Evolutionary conservation across 345 rosid genomes (phyloP), one percentile per base, ranked within the genome.

Genomic region (Turnera subulata): DNA sequence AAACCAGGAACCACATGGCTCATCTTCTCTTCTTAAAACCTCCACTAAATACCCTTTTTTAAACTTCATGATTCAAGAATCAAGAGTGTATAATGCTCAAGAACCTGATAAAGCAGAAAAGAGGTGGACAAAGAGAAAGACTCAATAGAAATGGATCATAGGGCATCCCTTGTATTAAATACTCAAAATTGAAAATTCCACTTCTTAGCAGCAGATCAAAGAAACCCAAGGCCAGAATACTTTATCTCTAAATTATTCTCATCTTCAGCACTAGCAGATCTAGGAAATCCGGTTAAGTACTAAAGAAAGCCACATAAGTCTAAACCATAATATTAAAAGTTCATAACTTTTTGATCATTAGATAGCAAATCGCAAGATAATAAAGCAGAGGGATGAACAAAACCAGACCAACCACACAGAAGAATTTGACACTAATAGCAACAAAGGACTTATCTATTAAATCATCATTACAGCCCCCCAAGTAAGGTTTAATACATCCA

Each of bases 1-100:
- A 74, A 70, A 78, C 82, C 74, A 78, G 23, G 74, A 67, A 25
- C 72, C 74, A 40, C 64, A 38, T 6, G 67, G 61, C 50, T 65
- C 74, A 15, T 61, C 38, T 37, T 67, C 76, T 62, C 74, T 68
- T 57, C 73, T 67, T 40, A 64, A 24, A 25, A 68, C 76, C 67
- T 77, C 82, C 39, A 71, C 74, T 20, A 45, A 24, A 13, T 67
- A 52, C 50, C 76, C 65, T 64, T 64, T 57, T 56, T 55, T 49
- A 43, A 64, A 59, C 67, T 58, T 70, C 78, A 57, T 77, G 39
- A 21, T 58, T 54, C 39, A 45, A 45, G 5, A 29, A 29, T 29
- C 35, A 8, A 29, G n/a, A 54, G 50, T 35, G 26, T 32, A 35
- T 9, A 42, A 14, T 1, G 37, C 4, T 54, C 10, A 65, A n/a